phyloP scores from a whole-genome alignment of 1,284 basidiomycete genomes.

The Cutaneotrichosporon spelunceum region DNA sequence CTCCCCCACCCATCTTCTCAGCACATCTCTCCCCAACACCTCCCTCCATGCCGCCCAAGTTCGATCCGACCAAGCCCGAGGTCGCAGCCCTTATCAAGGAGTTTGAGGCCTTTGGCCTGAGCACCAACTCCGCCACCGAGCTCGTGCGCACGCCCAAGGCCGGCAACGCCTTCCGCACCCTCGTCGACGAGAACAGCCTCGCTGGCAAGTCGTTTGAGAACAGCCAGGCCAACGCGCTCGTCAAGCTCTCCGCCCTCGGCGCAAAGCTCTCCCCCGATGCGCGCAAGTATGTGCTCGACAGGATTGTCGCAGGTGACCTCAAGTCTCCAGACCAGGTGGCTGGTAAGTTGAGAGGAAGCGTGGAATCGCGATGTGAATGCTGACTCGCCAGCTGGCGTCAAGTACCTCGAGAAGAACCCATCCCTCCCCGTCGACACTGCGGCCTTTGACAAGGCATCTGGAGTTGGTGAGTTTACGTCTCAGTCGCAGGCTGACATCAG shows the following conservation, averaged over 20 bases:
- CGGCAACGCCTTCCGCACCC: conserved; percentile 65
- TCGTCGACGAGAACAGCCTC: conserved; percentile 64
- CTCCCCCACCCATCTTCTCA: background rate
- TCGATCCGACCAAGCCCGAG: conserved; percentile 55
- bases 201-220: conserved; percentile 62
- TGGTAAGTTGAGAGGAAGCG: conserved; percentile 58
- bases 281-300: conserved; percentile 65
- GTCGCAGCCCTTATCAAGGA: conserved; percentile 59
- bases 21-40: background rate
- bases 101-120: conserved; percentile 76
- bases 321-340: conserved; percentile 82
- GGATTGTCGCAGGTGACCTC: conserved; percentile 68
- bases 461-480: conserved; percentile 67
- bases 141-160: conserved; percentile 75
- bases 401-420: conserved; percentile 66
- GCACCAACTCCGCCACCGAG: conserved; percentile 75
- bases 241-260: conserved; percentile 65
- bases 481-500: conserved; percentile 52
- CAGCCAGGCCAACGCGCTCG: conserved; percentile 72
- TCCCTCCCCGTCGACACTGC: conserved; percentile 63
- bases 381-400: conserved; percentile 63
- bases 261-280: conserved; percentile 62
- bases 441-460: conserved; percentile 76
- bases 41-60: conserved; percentile 55
- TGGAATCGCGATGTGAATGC: conserved; percentile 1